A percentile compares a stretch with the other conserved stretches of the same genome.
Evolutionary conservation across 1,284 basidiomycete species (phyloP).

Genomic region (Athelia psychrophila): DNA sequence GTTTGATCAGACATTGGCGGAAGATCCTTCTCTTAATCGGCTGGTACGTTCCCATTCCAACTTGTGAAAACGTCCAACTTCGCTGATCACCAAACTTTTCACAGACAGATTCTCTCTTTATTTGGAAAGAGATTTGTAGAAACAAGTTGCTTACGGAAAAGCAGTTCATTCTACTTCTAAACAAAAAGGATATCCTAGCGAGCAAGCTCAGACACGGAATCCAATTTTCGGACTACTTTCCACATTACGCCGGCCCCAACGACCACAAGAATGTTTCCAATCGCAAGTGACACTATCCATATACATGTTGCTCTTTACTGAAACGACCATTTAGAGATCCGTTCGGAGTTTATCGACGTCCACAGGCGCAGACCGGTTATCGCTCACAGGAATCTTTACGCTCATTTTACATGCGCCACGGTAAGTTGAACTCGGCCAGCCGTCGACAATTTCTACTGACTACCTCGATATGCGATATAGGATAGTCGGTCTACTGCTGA

Average conservation of each 20-base stretch:
- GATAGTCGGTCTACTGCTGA: conserved; percentile 47
- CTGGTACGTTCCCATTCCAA: conserved; percentile 34
- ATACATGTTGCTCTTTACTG: conserved; percentile 3
- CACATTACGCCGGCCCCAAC: conserved; percentile 51
- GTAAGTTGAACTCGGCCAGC: conserved; percentile 30
- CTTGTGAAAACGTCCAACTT: not conserved
- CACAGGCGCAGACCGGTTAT: not conserved
- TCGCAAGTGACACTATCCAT: conserved; percentile 38
- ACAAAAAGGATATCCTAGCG: conserved; percentile 61
- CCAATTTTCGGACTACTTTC: conserved; percentile 51
- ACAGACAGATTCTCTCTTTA: conserved; percentile 53
- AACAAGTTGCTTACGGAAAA: conserved; percentile 51
- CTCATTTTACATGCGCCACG: conserved; percentile 53
- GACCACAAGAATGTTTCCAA: conserved; percentile 46
- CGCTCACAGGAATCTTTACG: conserved; percentile 37
- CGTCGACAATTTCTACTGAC: not conserved
- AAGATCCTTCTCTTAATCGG: conserved; percentile 56
- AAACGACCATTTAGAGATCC: not conserved
- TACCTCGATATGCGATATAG: conserved; percentile 14
- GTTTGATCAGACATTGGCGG: conserved; percentile 60
- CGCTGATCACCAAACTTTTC: not conserved
- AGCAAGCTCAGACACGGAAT: conserved; percentile 50
- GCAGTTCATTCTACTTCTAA: conserved; percentile 59
- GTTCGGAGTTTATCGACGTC: conserved; percentile 6
- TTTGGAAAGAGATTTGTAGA: conserved; percentile 61